Evolutionary conservation across 257 asterid genomes (phyloP), one percentile per base, ranked within the genome.

Genomic region (Cordia subcordata): DNA sequence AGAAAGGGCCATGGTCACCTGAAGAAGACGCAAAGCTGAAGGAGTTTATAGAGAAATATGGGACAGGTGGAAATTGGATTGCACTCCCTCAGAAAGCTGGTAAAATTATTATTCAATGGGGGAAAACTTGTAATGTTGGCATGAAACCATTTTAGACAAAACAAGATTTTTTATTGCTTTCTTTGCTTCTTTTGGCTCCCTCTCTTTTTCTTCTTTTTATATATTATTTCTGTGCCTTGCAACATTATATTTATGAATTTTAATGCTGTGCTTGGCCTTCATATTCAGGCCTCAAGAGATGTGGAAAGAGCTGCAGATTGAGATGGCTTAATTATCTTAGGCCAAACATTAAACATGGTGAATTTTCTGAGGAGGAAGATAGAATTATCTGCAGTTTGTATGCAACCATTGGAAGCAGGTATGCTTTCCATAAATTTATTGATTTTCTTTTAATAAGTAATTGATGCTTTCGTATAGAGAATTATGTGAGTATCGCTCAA

Each of bases 1-100:
- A 89, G 84, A 89, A 74, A 62, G 97, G 97, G 52, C 95, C 97
- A 60, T 90, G 97, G 97, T 84, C 97, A 4, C 97, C 97, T 50
- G 97, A 86, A 66, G 97, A 90, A 82, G 97, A 90, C 75, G 88
- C 86, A 0, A 90, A 86, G 54, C 94, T 90, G 6, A 90, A 86
- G 63, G 95, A 84, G 49, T 90, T 79, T 65, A 84, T 90, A 9
- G 82, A 84, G 16, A 90, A 82, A 70, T 80, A 18, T 58, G 95
- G 97, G 14, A 86, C 94, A 37, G 87, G 85, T 57, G 95, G 95
- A 6, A 89, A 86, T 15, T 89, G 95, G 95, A 86, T 89, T 56
- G 82, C 94, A 38, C 86, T 89, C 11, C 97, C 97, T 61, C 95
- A 90, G 61, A 86, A 79, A 76, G 97, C 89, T 63, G 95, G 95